Evolutionary conservation across 768 basidiomycete species (phyloP).

Genomic region (Tylopilus sp.): DNA sequence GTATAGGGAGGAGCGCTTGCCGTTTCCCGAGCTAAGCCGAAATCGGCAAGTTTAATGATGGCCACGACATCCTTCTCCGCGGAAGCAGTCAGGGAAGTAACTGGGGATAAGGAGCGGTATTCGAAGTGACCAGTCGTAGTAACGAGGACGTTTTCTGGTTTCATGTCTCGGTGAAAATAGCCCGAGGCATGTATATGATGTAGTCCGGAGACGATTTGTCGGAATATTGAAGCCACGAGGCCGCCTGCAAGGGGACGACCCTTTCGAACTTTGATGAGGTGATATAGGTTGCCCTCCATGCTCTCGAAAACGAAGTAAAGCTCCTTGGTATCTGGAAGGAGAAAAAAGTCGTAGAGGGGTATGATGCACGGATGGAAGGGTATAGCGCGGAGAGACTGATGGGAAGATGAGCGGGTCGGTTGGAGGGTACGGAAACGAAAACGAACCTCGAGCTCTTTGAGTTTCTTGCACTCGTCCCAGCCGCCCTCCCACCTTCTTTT

Average conservation of each 20-base stretch:
- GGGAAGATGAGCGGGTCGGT: slow-evolving; percentile 14
- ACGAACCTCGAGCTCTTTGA: slow-evolving; percentile 93
- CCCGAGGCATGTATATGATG: slow-evolving; percentile 90
- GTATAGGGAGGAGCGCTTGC: slow-evolving; percentile 90
- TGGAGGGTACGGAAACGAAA: slow-evolving; percentile 11
- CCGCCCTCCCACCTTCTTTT: slow-evolving; percentile 97
- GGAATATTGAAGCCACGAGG: slow-evolving; percentile 91
- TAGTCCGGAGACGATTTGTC: slow-evolving; percentile 86
- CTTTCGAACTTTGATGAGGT: slow-evolving; percentile 96
- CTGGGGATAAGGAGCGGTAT: slow-evolving; percentile 78
- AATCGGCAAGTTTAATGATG: slow-evolving; percentile 97
- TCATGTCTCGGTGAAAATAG: slow-evolving; percentile 99
- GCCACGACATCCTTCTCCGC: slow-evolving; percentile 93
- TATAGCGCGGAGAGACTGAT: slow-evolving; percentile 88
- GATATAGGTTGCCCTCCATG: slow-evolving; percentile 99
- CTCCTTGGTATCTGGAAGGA: slow-evolving; percentile 92
- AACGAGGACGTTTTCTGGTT: slow-evolving; percentile 97
- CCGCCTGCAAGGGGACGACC: slow-evolving; percentile 96
- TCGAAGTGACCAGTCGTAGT: slow-evolving; percentile 95
- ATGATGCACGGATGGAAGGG: slow-evolving; percentile 97
- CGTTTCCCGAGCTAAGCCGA: slow-evolving; percentile 92
- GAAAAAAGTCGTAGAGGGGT: slow-evolving; percentile 98
- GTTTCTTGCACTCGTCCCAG: slow-evolving; percentile 93
- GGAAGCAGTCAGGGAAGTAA: slow-evolving; percentile 57
- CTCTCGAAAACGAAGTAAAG: slow-evolving; percentile 99